Evolutionary conservation across 257 asterid species (phyloP).

Genomic region (Thymus mandschuricus): DNA sequence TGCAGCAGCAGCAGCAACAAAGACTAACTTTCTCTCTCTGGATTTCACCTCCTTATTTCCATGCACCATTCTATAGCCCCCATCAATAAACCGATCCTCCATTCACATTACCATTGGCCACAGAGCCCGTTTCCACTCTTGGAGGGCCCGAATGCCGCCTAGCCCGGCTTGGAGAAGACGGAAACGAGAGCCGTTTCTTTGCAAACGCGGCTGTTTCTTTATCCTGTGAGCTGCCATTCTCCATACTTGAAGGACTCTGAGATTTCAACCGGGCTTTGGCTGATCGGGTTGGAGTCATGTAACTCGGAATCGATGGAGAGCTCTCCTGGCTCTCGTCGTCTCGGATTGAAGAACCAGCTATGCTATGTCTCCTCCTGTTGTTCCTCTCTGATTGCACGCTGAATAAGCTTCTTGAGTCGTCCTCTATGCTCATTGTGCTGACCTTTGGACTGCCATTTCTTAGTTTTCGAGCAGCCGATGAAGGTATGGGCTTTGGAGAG

Average conservation of each 20-base stretch:
- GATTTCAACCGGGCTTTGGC: slow-evolving; percentile 72
- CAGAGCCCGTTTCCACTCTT: slow-evolving; percentile 46
- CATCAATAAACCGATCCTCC: slow-evolving; percentile 41
- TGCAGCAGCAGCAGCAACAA: slow-evolving; percentile 2
- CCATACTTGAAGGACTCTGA: slow-evolving; percentile 60
- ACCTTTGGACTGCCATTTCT: slow-evolving; percentile 66
- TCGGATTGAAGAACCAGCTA: slow-evolving; percentile 71
- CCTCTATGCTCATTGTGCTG: slow-evolving; percentile 58
- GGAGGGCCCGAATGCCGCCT: slow-evolving; percentile 71
- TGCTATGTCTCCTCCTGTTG: slow-evolving; percentile 78
- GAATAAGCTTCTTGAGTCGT: slow-evolving; percentile 60
- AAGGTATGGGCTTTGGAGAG: slow-evolving; percentile 37
- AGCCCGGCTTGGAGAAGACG: slow-evolving; percentile 71
- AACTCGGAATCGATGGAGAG: slow-evolving; percentile 75
- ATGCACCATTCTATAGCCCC: slow-evolving; percentile 3
- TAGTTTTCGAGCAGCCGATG: slow-evolving; percentile 50
- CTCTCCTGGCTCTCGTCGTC: slow-evolving; percentile 90
- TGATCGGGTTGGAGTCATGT: slow-evolving; percentile 81
- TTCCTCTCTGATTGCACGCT: slow-evolving; percentile 67
- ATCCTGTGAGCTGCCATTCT: slow-evolving; percentile 47
- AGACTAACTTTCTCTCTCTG: background rate
- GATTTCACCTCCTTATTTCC: slow-evolving; percentile 12
- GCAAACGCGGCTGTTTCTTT: slow-evolving; percentile 47
- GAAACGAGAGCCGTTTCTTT: slow-evolving; percentile 78
- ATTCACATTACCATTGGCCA: slow-evolving; percentile 36